Evolutionary conservation across 2,329 filamentous ascomycete species (phyloP).

Genomic region (Aspergillus aculeatus): DNA sequence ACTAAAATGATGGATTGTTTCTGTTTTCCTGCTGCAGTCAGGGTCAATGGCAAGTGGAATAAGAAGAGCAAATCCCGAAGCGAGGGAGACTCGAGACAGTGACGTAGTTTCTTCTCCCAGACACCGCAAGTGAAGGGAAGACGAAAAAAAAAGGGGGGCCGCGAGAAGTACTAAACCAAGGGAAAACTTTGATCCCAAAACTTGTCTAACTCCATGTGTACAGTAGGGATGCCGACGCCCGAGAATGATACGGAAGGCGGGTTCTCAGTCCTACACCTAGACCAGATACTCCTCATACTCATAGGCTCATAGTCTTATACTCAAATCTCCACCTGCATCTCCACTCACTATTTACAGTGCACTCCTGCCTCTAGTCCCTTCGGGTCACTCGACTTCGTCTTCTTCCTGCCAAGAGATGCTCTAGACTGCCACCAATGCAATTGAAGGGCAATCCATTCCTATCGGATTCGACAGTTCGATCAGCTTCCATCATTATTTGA

Average conservation of each 20-base stretch:
- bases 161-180: neutral
- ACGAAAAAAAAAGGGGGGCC: neutral
- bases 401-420: neutral
- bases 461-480: neutral
- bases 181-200: conserved; percentile 1
- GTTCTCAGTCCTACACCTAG: no score
- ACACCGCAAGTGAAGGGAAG: neutral
- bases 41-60: neutral
- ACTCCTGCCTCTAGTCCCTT: neutral
- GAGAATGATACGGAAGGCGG: neutral
- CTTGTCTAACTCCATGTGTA: neutral
- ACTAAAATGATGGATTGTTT: neutral
- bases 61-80: neutral
- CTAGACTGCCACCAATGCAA: neutral
- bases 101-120: neutral
- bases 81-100: neutral
- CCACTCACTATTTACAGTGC: conserved; percentile 7
- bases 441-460: neutral
- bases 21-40: neutral
- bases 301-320: neutral
- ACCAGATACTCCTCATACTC: no score
- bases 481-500: neutral
- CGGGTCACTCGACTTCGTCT: neutral
- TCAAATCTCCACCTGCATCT: neutral
- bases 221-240: neutral